Evolutionary conservation across 495 filamentous ascomycete species (phyloP).

Genomic region (Melanomma pulvis-pyrius): DNA sequence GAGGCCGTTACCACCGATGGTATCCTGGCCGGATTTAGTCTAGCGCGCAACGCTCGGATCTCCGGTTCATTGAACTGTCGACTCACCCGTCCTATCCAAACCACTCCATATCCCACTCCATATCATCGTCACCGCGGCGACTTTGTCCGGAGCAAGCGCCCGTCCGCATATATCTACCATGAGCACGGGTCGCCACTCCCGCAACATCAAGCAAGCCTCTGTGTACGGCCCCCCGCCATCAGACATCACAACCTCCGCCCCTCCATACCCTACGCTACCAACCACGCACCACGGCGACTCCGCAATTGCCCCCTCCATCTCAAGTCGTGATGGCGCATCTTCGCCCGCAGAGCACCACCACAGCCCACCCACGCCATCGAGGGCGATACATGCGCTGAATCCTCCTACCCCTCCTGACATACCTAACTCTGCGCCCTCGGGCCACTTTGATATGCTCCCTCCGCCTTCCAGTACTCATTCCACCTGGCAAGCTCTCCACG

Average conservation of each 20-base stretch:
- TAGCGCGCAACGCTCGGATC: neutral
- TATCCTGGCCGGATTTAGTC: neutral
- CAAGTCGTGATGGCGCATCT: neutral
- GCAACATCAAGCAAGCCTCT: conserved; percentile 2
- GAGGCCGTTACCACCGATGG: no score
- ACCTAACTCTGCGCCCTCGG: conserved; percentile 15
- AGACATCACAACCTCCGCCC: neutral
- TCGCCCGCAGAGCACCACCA: neutral
- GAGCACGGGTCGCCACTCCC: neutral
- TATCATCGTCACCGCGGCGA: neutral
- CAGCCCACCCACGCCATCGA: neutral
- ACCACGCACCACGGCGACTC: conserved; percentile 4
- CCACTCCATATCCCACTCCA: neutral
- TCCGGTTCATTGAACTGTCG: neutral
- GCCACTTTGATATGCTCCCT: conserved; percentile 35
- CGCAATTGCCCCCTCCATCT: conserved; percentile 16
- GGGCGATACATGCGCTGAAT: neutral
- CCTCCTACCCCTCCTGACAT: conserved; percentile 15
- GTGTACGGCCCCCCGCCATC: conserved; percentile 12
- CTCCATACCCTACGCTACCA: conserved; percentile 18
- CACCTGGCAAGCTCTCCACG: conserved; percentile 30
- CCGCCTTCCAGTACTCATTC: conserved; percentile 27
- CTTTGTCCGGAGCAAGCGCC: neutral
- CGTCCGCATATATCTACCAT: neutral
- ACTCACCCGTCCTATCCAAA: no score